Conservation (phyloP, 139 green algal species). For the Chlamydomonas asymmetrica region DNA sequence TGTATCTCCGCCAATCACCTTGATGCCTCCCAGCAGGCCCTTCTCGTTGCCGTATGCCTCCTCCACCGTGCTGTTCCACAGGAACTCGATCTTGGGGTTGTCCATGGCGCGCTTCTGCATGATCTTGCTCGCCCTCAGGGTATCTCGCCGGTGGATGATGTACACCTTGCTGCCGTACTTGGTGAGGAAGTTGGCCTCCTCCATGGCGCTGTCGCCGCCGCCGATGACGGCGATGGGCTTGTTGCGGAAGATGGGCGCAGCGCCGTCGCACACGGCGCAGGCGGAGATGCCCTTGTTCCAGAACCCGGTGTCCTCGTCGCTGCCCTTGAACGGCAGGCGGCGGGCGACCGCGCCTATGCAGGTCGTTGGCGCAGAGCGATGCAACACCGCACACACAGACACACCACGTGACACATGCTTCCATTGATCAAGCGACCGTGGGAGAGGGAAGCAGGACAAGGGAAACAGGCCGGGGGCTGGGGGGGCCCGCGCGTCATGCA, state of each 20-base stretch:
- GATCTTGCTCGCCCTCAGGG: constrained; percentile 44
- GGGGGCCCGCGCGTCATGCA: too few relatives aligned
- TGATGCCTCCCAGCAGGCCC: constrained; percentile 39
- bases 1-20: constrained; percentile 14
- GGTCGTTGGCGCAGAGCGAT: too few relatives aligned
- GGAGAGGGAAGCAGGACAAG: too few relatives aligned
- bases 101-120: constrained; percentile 71
- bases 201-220: constrained; percentile 41
- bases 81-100: constrained; percentile 84
- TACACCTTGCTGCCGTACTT: constrained; percentile 76
- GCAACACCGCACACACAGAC: too few relatives aligned
- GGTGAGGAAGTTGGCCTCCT: constrained; percentile 84
- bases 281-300: constrained; percentile 80
- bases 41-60: constrained; percentile 78
- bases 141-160: constrained; percentile 79
- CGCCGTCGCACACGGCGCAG: constrained; percentile 81
- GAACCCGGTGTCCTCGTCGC: constrained; percentile 43
- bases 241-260: constrained; percentile 87
- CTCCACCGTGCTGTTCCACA: constrained; percentile 70
- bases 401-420: too few relatives aligned
- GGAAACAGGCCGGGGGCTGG: too few relatives aligned
- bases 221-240: constrained; percentile 84
- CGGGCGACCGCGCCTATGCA: constrained; percentile 34
- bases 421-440: too few relatives aligned
- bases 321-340: constrained; percentile 43